Percentiles rank a stretch among this genome's conserved stretches.
Conservation (phyloP, 2,329 filamentous ascomycete genomes). For the Neonectria sp. region DNA sequence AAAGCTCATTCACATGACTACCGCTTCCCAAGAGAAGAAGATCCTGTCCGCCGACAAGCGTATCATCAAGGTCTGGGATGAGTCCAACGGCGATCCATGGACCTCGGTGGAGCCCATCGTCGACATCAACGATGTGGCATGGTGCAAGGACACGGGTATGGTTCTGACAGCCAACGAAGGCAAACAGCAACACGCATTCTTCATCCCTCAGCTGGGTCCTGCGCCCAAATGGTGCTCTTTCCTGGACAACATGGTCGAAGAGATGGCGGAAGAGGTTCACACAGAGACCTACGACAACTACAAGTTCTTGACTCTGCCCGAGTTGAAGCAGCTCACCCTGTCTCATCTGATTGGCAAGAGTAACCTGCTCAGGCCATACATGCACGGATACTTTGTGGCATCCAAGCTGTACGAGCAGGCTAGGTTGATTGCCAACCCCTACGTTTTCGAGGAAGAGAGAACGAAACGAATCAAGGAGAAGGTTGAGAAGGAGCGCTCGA, state of each 20-base stretch:
- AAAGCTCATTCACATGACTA: conserved; percentile 82
- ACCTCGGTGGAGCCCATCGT: conserved; percentile 96
- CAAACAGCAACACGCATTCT: conserved; percentile 94
- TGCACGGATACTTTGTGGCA: conserved; percentile 99
- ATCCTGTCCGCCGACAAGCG: conserved; percentile 93
- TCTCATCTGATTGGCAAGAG: conserved; percentile 93
- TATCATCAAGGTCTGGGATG: conserved; percentile 98
- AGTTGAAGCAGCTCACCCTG: conserved; percentile 88
- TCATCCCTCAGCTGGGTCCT: conserved; percentile 92
- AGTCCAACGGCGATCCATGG: conserved; percentile 87
- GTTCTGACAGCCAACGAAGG: conserved; percentile 97
- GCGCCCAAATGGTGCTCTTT: conserved; percentile 97
- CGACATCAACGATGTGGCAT: conserved; percentile 94
- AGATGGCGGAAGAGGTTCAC: conserved; percentile 89
- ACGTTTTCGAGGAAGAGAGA: conserved; percentile 92
- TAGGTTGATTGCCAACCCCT: conserved; percentile 91
- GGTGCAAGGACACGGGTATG: conserved; percentile 95
- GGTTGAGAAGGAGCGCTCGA: conserved; percentile 97
- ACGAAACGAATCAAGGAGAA: conserved; percentile 93
- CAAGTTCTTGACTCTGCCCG: conserved; percentile 94
- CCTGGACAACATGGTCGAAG: conserved; percentile 97
- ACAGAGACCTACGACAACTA: conserved; percentile 97
- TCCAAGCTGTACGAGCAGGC: conserved; percentile 97
- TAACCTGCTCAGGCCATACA: conserved; percentile 91
- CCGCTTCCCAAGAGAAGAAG: conserved; percentile 84